Evolutionary conservation across 139 green algal species (phyloP).

Genomic region (Deuterostichococcus epilithicus): DNA sequence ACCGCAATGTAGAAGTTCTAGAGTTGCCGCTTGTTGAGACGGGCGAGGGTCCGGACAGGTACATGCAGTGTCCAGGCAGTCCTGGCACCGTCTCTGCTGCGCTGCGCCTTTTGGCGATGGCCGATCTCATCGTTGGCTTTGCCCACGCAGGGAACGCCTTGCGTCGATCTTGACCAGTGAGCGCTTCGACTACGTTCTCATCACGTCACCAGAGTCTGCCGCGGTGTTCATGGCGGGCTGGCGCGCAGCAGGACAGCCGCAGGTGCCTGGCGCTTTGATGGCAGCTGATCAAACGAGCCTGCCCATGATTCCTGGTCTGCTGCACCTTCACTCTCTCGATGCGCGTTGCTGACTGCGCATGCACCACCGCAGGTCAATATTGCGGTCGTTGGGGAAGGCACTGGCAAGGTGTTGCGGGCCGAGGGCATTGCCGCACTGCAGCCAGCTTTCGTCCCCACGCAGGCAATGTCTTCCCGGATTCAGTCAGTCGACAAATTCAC

Average conservation of each 20-base stretch:
- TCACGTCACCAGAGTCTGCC: conserved; percentile 84
- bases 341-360: conserved; percentile 5
- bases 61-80: conserved; percentile 36
- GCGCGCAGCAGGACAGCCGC: conserved; percentile 54
- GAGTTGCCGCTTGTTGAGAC: conserved; percentile 85
- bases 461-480: too few species aligned
- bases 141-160: conserved; percentile 1
- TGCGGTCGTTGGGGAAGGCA: conserved; percentile 77
- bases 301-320: background rate
- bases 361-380: conserved; percentile 46
- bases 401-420: conserved; percentile 49
- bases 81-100: too few species aligned
- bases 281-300: background rate
- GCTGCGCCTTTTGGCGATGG: too few species aligned
- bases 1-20: conserved; percentile 43
- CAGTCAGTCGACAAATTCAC: too few species aligned
- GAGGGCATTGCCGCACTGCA: conserved; percentile 18
- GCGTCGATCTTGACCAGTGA: conserved; percentile 4
- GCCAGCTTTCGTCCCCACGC: conserved; percentile 13
- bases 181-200: conserved; percentile 70
- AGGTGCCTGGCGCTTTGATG: conserved; percentile 18
- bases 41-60: conserved; percentile 58
- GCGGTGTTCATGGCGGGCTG: conserved; percentile 80
- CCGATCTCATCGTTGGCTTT: background rate
- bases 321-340: background rate